Conservation (phyloP, 495 filamentous ascomycete species). For the Neurospora sp. region DNA sequence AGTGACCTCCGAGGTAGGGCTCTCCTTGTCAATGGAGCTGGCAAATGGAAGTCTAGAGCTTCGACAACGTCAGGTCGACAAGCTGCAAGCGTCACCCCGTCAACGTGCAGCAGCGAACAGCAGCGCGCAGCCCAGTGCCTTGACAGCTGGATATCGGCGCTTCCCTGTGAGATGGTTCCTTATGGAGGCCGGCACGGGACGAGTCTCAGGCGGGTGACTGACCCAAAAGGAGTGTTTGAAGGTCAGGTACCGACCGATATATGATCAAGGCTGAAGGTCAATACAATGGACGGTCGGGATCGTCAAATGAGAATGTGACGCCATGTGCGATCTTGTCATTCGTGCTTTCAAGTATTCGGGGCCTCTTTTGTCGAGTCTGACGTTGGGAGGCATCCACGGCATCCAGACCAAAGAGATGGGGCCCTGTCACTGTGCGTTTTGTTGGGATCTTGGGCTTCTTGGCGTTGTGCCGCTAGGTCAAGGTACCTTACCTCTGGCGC, state of each 20-base stretch:
- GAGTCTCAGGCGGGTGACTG: neutral
- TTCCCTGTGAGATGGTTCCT: neutral
- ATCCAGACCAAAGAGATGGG: neutral
- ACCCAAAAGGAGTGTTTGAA: neutral
- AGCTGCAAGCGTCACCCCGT: neutral
- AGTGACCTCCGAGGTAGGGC: neutral
- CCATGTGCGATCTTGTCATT: constrained; percentile 15
- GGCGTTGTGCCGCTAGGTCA: neutral
- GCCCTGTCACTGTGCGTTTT: constrained; percentile 2
- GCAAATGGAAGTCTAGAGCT: neutral
- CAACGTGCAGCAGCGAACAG: neutral
- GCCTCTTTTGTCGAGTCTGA: constrained; percentile 1
- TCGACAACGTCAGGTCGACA: neutral
- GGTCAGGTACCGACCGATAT: constrained; percentile 1
- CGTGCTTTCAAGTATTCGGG: neutral
- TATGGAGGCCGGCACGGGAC: neutral
- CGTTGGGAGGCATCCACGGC: neutral
- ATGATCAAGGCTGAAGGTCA: neutral
- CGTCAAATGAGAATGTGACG: neutral
- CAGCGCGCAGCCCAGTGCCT: neutral
- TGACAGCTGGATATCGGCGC: neutral
- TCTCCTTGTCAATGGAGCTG: neutral
- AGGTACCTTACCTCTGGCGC: neutral
- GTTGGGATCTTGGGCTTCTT: constrained; percentile 6
- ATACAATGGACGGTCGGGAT: neutral